A percentile compares a stretch with the other conserved stretches of the same genome.
phyloP scores from a whole-genome alignment of 495 filamentous ascomycete species.

The Lophiostoma macrostomum region DNA sequence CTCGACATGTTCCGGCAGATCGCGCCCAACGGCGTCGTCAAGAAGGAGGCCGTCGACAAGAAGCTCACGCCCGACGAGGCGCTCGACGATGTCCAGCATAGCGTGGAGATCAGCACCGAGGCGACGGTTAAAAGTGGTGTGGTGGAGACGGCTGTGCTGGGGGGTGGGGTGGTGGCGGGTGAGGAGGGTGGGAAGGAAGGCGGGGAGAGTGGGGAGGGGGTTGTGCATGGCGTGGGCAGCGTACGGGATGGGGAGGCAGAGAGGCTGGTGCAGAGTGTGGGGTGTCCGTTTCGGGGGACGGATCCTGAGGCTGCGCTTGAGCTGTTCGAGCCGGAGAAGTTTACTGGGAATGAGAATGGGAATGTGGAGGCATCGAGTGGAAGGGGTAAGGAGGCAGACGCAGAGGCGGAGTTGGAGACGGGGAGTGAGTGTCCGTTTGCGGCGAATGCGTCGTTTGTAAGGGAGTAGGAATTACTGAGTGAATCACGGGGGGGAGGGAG shows the following conservation, averaged over 20 bases:
- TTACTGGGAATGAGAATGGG: no score
- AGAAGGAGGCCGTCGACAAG: conserved; percentile 38
- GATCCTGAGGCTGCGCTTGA: neutral
- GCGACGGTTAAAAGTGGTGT: no score
- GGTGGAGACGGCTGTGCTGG: neutral
- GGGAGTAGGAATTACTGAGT: no score
- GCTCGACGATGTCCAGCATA: conserved; percentile 13
- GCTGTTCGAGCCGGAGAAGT: conserved; percentile 3
- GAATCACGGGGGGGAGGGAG: no score
- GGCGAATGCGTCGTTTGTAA: no score
- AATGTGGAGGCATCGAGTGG: no score
- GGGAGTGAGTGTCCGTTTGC: no score
- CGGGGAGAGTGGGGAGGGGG: neutral
- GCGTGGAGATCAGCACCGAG: conserved; percentile 14
- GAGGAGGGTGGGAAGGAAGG: neutral
- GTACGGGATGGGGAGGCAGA: neutral
- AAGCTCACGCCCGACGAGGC: conserved; percentile 11
- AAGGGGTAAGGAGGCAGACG: no score
- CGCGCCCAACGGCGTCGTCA: conserved; percentile 46
- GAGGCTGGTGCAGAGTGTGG: neutral
- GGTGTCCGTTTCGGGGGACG: conserved; percentile 9
- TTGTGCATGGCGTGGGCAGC: no score
- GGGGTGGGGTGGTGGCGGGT: neutral
- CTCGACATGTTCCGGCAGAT: conserved; percentile 67
- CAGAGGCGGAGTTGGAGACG: no score